Base-by-base conservation (phyloP, 768 basidiomycete genomes). In the Dentipellis fragilis region DNA sequence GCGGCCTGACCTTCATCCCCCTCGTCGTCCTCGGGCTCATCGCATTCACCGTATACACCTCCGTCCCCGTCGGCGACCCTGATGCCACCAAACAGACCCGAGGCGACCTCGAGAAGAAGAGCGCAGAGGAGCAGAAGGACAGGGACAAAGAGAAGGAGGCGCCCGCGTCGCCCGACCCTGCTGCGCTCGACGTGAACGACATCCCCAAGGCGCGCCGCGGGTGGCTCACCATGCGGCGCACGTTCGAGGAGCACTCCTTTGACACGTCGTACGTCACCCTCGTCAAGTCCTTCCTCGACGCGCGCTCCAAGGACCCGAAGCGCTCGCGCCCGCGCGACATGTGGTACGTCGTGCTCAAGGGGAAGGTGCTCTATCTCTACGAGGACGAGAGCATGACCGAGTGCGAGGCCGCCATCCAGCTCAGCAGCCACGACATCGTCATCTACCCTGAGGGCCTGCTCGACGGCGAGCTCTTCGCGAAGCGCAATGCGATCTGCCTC, bases 261-360 rank as follows among this genome's bases (percentile, higher is more conserved):
- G 87, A 90, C 59, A 77, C 79, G 10, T 80, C 85, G 46, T 92
- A 93, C 64, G 86, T 90, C 54, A 83, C 78, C n/a, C 71, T 90
- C 58, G 82, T 93, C 64, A 81, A 81, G 55, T 85, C 87, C 12
- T 87, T 90, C 65, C 72, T 92, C 57, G 89, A 91, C 63, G 74
- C 89, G 16, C 78, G 88, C 55, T 89, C 89, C 51, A 87, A 89
- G 66, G 89, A 93, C 69, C 87, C 91, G 8, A 88, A 86, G 65
- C 76, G 80, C 42, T 83, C 87, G 12, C 78, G 88, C 51, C 91
- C 93, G 14, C 92, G 91, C 71, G 94, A 96, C 67, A 85, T 80
- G 80, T 96, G 89, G 84, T 96, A 85, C 67, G 89, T 87, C 53
- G 91, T 86, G 7, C 77, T 98, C 67, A 97, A 97, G 75, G 90